Conservation (phyloP, 2,329 filamentous ascomycete genomes). For the Penicillium polonicum region DNA sequence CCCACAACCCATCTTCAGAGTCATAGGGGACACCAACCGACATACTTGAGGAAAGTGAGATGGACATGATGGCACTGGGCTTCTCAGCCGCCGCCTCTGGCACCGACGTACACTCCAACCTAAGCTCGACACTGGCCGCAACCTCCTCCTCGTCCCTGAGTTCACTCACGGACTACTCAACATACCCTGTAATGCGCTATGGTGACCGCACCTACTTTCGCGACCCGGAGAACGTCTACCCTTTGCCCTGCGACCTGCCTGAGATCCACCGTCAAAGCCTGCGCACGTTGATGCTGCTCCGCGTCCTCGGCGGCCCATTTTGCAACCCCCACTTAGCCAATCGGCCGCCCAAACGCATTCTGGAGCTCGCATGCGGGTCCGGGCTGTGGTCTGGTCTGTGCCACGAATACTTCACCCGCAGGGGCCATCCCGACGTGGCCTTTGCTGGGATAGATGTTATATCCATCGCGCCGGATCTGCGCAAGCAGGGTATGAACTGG, state of each 20-base stretch:
- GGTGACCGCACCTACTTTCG: conserved; percentile 82
- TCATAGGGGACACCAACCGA: conserved; percentile 18
- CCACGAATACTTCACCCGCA: conserved; percentile 71
- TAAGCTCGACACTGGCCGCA: conserved; percentile 34
- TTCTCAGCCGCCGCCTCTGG: conserved; percentile 31
- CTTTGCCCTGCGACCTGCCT: conserved; percentile 81
- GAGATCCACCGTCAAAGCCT: conserved; percentile 87
- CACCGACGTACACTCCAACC: conserved; percentile 36
- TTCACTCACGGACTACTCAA: conserved; percentile 40
- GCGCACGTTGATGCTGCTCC: conserved; percentile 75
- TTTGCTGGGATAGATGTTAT: conserved; percentile 84
- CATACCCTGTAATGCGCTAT: conserved; percentile 64
- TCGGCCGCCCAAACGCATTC: conserved; percentile 70
- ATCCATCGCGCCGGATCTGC: conserved; percentile 64
- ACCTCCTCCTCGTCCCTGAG: conserved; percentile 39
- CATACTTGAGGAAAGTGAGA: conserved; percentile 19
- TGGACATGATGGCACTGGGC: conserved; percentile 35
- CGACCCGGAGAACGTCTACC: conserved; percentile 70
- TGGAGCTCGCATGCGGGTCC: conserved; percentile 85
- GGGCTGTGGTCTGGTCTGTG: conserved; percentile 89
- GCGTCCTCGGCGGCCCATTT: conserved; percentile 76
- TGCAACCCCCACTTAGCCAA: conserved; percentile 67
- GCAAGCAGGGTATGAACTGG: conserved; percentile 78
- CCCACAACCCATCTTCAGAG: conserved; percentile 17
- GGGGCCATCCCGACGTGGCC: conserved; percentile 66